Evolutionary conservation across 2,329 filamentous ascomycete genomes (phyloP).

Genomic region (Diaporthe eres): DNA sequence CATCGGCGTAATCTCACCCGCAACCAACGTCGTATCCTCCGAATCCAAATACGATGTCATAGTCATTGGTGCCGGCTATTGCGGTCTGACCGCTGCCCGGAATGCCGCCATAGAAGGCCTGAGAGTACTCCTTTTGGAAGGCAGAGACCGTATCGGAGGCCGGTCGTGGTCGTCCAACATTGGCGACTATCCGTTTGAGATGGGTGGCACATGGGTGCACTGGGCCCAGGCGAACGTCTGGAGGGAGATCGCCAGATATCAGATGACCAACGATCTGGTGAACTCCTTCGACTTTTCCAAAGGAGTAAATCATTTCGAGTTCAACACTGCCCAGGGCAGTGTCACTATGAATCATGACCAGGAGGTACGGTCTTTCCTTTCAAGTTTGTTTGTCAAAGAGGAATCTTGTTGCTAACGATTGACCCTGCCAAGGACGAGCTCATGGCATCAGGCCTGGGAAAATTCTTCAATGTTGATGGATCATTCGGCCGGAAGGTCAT

Average conservation of each 20-base stretch:
- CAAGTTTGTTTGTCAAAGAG: constrained; percentile 56
- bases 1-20: neutral
- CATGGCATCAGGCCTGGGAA: neutral
- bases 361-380: constrained; percentile 53
- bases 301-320: constrained; percentile 57
- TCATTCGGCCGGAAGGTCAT: neutral
- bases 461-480: constrained; percentile 4
- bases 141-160: constrained; percentile 58
- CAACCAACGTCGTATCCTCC: neutral
- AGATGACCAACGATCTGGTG: constrained; percentile 50
- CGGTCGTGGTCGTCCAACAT: constrained; percentile 56
- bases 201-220: constrained; percentile 60
- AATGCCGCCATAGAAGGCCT: neutral
- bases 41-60: constrained; percentile 13
- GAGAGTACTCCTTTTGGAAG: constrained; percentile 51
- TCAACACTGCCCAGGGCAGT: constrained; percentile 47
- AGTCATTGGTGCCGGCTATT: constrained; percentile 9
- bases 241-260: constrained; percentile 48
- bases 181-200: constrained; percentile 54
- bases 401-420: neutral
- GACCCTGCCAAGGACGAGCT: neutral
- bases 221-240: constrained; percentile 53
- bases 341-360: constrained; percentile 57
- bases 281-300: constrained; percentile 56
- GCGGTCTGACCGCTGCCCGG: neutral